Conservation (phyloP, 208 protist genomes). For the Trypanosoma melophagium region DNA sequence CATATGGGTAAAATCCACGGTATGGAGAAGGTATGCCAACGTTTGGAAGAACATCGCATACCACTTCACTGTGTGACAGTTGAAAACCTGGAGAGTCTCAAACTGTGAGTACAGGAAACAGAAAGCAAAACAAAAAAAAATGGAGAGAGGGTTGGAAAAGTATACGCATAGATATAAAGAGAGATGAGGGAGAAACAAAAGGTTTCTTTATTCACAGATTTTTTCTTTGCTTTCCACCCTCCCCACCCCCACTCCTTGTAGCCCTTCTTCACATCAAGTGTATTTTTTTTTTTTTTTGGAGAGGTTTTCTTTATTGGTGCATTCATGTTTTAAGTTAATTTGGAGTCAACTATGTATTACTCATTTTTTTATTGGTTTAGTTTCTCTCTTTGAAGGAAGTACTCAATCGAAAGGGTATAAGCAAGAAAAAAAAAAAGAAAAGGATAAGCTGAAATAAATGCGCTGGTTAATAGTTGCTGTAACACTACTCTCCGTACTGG, state of each 20-base stretch:
- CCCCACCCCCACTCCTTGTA: no score
- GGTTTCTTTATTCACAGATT: not conserved
- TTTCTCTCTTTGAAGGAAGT: no score
- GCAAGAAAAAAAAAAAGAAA: slow-evolving; percentile 9
- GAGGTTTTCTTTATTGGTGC: no score
- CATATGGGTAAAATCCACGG: slow-evolving; percentile 77
- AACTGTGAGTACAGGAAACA: slow-evolving; percentile 39
- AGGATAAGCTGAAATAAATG: slow-evolving; percentile 8
- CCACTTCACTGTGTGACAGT: slow-evolving; percentile 69
- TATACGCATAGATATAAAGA: not conserved
- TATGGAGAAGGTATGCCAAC: slow-evolving; percentile 52
- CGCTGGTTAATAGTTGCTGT: slow-evolving; percentile 19
- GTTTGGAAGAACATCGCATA: slow-evolving; percentile 58
- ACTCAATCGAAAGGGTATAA: not conserved
- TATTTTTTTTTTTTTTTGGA: no score
- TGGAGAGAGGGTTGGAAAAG: not conserved
- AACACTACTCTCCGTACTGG: slow-evolving; percentile 10
- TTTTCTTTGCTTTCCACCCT: not conserved
- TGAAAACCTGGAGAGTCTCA: slow-evolving; percentile 71
- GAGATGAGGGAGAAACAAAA: not conserved
- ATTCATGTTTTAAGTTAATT: no score
- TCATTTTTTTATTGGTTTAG: slow-evolving; percentile 6
- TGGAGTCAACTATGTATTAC: no score
- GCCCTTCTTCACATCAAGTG: no score
- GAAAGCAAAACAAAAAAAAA: slow-evolving; percentile 4